phyloP scores from a whole-genome alignment of 129 eudicot species.

The Helianthus annuus region DNA sequence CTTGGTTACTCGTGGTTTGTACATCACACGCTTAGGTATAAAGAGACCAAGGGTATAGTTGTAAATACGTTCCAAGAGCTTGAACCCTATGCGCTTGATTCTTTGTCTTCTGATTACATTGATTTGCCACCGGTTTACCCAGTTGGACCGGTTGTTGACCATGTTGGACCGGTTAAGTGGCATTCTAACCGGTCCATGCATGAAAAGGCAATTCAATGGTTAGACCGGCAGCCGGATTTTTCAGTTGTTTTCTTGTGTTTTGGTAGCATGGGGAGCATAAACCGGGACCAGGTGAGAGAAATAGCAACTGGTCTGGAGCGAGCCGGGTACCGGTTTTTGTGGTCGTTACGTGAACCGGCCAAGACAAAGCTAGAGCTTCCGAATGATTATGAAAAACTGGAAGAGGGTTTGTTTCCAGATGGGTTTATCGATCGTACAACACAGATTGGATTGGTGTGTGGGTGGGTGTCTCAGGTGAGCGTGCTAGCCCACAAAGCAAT shows the following conservation, averaged over 20 bases:
- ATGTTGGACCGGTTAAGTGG: conserved; percentile 28
- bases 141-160: conserved; percentile 40
- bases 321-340: conserved; percentile 40
- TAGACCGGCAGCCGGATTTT: conserved; percentile 30
- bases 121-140: conserved; percentile 38
- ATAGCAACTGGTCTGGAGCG: conserved; percentile 36
- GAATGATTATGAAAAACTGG: conserved; percentile 12
- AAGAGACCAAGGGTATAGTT: conserved; percentile 42
- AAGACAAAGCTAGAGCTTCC: conserved; percentile 11
- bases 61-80: conserved; percentile 39
- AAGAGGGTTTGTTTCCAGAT: conserved; percentile 23
- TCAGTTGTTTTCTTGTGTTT: conserved; percentile 57
- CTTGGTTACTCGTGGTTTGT: conserved; percentile 29
- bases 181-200: conserved; percentile 23
- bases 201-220: conserved; percentile 24
- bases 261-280: conserved; percentile 43
- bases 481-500: conserved; percentile 39
- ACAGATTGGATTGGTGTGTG: conserved; percentile 32
- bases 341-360: conserved; percentile 34
- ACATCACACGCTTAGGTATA: conserved; percentile 29
- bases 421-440: conserved; percentile 38
- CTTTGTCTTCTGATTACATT: background rate
- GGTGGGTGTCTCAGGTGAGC: conserved; percentile 49
- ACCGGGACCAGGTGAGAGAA: conserved; percentile 27
- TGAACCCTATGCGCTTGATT: conserved; percentile 24